A percentile compares a stretch with the other conserved stretches of the same genome.
Evolutionary conservation across 140 eudicot species (phyloP).

Genomic region (Ambrosia hybrid): DNA sequence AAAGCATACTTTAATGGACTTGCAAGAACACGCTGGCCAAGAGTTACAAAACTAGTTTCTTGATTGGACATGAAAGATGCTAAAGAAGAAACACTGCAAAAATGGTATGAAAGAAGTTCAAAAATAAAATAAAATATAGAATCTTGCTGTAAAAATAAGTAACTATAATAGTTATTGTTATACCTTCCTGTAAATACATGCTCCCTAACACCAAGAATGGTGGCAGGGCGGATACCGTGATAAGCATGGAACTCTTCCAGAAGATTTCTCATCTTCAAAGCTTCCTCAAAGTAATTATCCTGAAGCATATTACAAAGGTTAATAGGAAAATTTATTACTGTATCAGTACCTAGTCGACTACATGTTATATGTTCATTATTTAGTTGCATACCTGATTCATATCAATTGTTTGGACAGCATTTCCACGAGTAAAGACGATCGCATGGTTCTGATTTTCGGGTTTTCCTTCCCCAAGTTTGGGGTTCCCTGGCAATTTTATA

Average conservation of each 20-base stretch:
- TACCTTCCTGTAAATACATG: slow-evolving; percentile 99
- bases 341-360: background rate
- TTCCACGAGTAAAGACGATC: slow-evolving; percentile 87
- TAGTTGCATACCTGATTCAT: slow-evolving; percentile 76
- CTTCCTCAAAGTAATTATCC: slow-evolving; percentile 99
- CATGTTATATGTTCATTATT: background rate
- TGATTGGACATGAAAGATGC: slow-evolving; percentile 99
- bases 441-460: slow-evolving; percentile 99
- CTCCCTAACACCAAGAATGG: slow-evolving; percentile 98
- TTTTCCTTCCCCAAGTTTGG: slow-evolving; percentile 96
- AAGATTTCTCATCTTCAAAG: slow-evolving; percentile 96
- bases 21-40: slow-evolving; percentile 98
- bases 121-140: background rate
- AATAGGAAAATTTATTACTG: background rate
- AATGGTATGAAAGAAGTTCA: slow-evolving; percentile 1
- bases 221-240: slow-evolving; percentile 79
- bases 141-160: background rate
- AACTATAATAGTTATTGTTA: background rate
- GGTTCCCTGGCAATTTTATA: slow-evolving; percentile 86
- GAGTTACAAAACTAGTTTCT: slow-evolving; percentile 95
- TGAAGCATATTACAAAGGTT: slow-evolving; percentile 15
- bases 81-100: slow-evolving; percentile 93
- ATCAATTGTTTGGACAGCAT: slow-evolving; percentile 88
- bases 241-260: slow-evolving; percentile 79
- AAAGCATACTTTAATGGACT: slow-evolving; percentile 79